Evolutionary conservation across 768 basidiomycete species (phyloP), one percentile per base, ranked within the genome.

Genomic region (Suillus variegatus): DNA sequence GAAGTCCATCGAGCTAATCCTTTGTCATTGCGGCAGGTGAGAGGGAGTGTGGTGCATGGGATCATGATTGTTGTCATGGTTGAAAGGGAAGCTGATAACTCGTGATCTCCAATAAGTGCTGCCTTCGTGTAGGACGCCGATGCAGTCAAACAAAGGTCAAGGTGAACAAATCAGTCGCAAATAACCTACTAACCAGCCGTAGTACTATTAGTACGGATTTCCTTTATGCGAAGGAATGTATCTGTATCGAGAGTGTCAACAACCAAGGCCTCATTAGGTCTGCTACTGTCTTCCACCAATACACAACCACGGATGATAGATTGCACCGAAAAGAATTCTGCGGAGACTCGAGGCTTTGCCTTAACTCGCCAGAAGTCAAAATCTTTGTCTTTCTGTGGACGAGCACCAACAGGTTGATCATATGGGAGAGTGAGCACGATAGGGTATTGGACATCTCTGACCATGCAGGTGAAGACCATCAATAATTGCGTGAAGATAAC

Each of bases 241-340:
- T 79, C 76, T 20, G 62, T 58, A 66, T 79, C 77, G 5, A 74
- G 36, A 22, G 69, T 43, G 61, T 80, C 77, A 40, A 74, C 61
- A 12, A 79, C 67, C 13, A 77, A 56, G 43, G 22, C 75, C 35
- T 77, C 72, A 0, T 67, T 70, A 28, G 44, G 18, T 6, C 35
- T 60, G 12, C 64, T 60, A 14, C 54, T 63, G 40, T 73, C 76
- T 20, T 67, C 66, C 28, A 69, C 63, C 14, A 61, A 18, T 20
- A 73, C 61, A 14, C 72, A 76, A 12, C 78, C 75, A 22, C 69
- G 67, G 41, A 76, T 66, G 12, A 80, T 79, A 13, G 77, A 78
- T 6, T 44, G 43, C 7, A 44, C 43, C 1, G 8, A 69, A 32
- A 79, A 70, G 36, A 79, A 70, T 36, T 68, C 69, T 0, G 67